Evolutionary conservation across 1,139 yeast genomes (phyloP), one percentile per base, ranked within the genome.

Genomic region (Nakaseomyces bracarensis): DNA sequence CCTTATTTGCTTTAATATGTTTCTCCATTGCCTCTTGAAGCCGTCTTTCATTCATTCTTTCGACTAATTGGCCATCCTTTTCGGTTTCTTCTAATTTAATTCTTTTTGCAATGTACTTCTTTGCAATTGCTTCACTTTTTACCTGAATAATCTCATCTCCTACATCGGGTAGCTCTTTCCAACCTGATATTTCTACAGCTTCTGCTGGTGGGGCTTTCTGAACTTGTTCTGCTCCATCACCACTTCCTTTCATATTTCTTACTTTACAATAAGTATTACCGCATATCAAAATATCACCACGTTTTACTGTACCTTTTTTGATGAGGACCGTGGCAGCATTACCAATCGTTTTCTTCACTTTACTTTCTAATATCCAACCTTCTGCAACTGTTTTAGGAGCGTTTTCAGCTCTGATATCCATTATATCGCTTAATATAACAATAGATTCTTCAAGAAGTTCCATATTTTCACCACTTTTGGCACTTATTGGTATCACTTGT

Each of bases 121-220:
- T 89, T 10, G 95, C 96, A 34, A 70, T 62, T 23, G 74, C 70
- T 58, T 89, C 97, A 50, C 68, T 74, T 45, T 74, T 72, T 7
- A 94, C 95, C 57, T 86, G 82, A 6, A 91, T 61, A 1, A 84
- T 78, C 51, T 77, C 78, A 49, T 87, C 96, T 2, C 99, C 99
- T 16, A 95, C 93, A 41, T 77, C 84, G 0, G 98, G 98, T 37
- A 87, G 66, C 31, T 80, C 91, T 57, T 84, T 87, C 98, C 98
- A 91, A 0, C 99, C 98, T 64, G 87, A 74, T 4, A 91, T 71
- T 55, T 87, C 95, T 1, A 86, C 95, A 0, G 97, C 96, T 2
- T 84, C 80, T 0, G 96, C 83, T 0, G 99, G 97, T 0, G 77
- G 77, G 0, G 96, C 97, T 21, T 14, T 13, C 13, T 63, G 45